phyloP scores from a whole-genome alignment of 1,139 yeast species.

The Debaryomycetaceae sp. region DNA sequence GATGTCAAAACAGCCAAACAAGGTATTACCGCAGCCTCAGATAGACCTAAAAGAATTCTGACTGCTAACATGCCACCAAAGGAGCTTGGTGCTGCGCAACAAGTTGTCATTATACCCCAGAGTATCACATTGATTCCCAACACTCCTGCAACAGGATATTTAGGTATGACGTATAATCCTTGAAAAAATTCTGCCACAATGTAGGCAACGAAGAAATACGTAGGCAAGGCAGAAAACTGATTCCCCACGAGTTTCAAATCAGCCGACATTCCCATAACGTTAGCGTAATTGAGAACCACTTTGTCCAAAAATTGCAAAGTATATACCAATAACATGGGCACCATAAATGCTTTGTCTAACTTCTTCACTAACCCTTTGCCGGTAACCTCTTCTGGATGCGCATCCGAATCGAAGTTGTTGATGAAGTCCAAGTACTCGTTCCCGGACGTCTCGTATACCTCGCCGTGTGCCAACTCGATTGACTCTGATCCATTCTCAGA shows the following conservation, averaged over 20 bases:
- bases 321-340: constrained; percentile 18
- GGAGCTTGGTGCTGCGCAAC: constrained; percentile 7
- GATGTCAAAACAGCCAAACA: constrained; percentile 51
- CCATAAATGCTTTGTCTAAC: constrained; percentile 8
- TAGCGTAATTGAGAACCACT: constrained; percentile 9
- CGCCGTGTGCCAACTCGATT: background rate
- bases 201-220: constrained; percentile 50
- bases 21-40: constrained; percentile 54
- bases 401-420: constrained; percentile 7
- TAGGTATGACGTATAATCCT: background rate
- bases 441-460: background rate
- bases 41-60: constrained; percentile 36
- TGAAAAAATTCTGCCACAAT: background rate
- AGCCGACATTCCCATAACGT: constrained; percentile 53
- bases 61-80: constrained; percentile 13
- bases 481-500: background rate
- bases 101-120: constrained; percentile 1
- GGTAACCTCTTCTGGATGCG: constrained; percentile 9
- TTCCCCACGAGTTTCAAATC: constrained; percentile 49
- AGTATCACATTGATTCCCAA: background rate
- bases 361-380: constrained; percentile 4
- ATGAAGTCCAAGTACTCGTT: constrained; percentile 8
- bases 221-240: constrained; percentile 54
- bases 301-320: constrained; percentile 11
- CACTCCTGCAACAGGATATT: background rate